These are phyloP conservation scores for Dictyostelium discoideum DNA, from an alignment of 78 protist species.

Conservation along the genomic window DNA sequence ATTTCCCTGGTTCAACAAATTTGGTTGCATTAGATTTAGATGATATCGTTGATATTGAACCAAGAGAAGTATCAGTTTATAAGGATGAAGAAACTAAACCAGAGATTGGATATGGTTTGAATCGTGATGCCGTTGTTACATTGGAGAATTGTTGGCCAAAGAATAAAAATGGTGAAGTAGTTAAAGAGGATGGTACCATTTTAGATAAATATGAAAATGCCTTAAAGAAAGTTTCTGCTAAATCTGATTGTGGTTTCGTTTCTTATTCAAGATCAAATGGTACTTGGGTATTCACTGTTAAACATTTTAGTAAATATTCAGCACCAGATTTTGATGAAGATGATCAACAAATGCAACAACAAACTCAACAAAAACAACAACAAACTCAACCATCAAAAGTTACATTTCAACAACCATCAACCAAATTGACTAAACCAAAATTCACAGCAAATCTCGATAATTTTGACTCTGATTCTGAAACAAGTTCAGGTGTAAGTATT, in stretches of 20 bases:
- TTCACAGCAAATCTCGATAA: slow-evolving; percentile 52
- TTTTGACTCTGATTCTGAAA: neutral
- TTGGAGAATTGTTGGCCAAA: slow-evolving; percentile 51
- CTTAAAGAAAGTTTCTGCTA: neutral
- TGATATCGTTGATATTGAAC: slow-evolving; percentile 34
- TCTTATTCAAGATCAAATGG: slow-evolving; percentile 18
- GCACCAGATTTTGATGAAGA: slow-evolving; percentile 60
- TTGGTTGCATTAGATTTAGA: slow-evolving; percentile 22
- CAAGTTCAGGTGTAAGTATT: slow-evolving; percentile 18
- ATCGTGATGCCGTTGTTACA: slow-evolving; percentile 9
- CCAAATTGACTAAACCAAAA: slow-evolving; percentile 28
- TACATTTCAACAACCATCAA: slow-evolving; percentile 20
- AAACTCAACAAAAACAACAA: neutral
- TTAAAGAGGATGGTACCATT: neutral
- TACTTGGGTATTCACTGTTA: slow-evolving; percentile 58
- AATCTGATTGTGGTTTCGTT: slow-evolving; percentile 10
- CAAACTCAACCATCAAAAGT: neutral
- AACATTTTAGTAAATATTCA: slow-evolving; percentile 74
- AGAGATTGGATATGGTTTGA: slow-evolving; percentile 53
- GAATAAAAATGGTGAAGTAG: neutral
- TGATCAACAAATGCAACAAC: neutral
- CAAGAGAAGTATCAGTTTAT: slow-evolving; percentile 41
- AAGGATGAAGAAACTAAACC: slow-evolving; percentile 64
- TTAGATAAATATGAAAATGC: slow-evolving; percentile 21
- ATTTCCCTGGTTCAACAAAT: slow-evolving; percentile 51